Evolutionary conservation across 352 stramenopile species (phyloP), one percentile per base, ranked within the genome.

Genomic region (Pythium sukuiense): DNA sequence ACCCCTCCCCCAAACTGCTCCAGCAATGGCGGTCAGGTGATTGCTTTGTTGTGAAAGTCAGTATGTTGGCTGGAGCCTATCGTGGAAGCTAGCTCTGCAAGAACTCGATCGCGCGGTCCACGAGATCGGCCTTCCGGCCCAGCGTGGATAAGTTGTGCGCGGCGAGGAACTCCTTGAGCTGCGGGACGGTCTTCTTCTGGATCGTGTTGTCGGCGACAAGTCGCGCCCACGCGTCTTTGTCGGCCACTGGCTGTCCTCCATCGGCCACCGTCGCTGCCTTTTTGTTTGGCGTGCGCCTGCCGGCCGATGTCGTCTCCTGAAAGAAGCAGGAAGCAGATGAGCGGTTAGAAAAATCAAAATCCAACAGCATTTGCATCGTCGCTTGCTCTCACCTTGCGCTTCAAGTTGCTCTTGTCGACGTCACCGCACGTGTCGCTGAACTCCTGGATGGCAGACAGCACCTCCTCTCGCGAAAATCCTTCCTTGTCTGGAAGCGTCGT

Each of bases 401-500:
- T 73, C 16, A 73, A 33, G 48, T 69, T 69, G 45, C 49, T 57
- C 1, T 27, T 37, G 11, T 69, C 61, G 24, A 69, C 29, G 35
- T 56, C 60, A n/a, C 67, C 60, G 54, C 67, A 73, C 3, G 41
- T 29, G 2, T 73, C 60, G 16, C 65, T 65, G 29, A 73, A 73
- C 7, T 49, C 33, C 1, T n/a, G 20, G 20, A 73, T 73, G 4
- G 67, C 60, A 14, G 46, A 37, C 16, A 85, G 85, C 18, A 93
- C 85, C 56, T 93, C 83, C 12, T 71, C 71, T 41, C 88, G 78
- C 0, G 53, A 49, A 74, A 93, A 95, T 1, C 85, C 87, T 32
- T 89, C 83, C 16, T 74, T 63, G 67, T 95, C 87, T 0, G 87
- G 87, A 27, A 93, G 67, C 1, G 87, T 95, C 6, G 75, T 84